A percentile compares a stretch with the other conserved stretches of the same genome.
Conservation (phyloP, 306 rosid genomes). For the Delonix regia region DNA sequence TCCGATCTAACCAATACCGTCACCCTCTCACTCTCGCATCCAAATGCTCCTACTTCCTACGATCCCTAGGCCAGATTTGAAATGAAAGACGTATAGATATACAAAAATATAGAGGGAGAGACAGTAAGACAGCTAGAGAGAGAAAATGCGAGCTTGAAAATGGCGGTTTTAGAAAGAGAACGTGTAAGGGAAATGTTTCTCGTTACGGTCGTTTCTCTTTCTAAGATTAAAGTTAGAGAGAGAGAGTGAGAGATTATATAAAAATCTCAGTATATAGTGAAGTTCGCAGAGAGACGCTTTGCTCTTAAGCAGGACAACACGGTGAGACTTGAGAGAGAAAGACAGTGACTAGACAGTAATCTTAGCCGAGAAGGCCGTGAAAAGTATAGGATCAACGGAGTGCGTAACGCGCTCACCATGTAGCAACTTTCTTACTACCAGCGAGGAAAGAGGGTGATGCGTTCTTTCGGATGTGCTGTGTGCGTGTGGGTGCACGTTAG, state of each 20-base stretch:
- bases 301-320: conserved; percentile 58
- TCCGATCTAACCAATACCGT: conserved; percentile 66
- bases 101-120: conserved; percentile 13
- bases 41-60: conserved; percentile 49
- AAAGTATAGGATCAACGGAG: conserved; percentile 38
- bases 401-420: conserved; percentile 55
- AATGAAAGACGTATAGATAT: conserved; percentile 22
- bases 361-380: neutral
- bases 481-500: conserved; percentile 37
- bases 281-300: conserved; percentile 39
- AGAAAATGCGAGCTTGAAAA: conserved; percentile 35
- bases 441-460: neutral
- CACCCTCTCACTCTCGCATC: conserved; percentile 57
- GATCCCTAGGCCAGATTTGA: conserved; percentile 62
- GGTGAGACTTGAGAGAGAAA: conserved; percentile 42
- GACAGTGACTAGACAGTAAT: conserved; percentile 32
- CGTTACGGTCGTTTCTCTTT: conserved; percentile 57
- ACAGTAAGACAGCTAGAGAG: conserved; percentile 5
- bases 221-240: conserved; percentile 48
- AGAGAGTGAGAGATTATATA: conserved; percentile 37
- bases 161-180: conserved; percentile 49
- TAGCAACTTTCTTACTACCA: neutral
- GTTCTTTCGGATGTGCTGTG: conserved; percentile 13
- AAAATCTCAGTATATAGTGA: conserved; percentile 26
- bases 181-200: conserved; percentile 29